Base-by-base conservation (phyloP, 768 basidiomycete genomes). In the Lentinula sp. region DNA sequence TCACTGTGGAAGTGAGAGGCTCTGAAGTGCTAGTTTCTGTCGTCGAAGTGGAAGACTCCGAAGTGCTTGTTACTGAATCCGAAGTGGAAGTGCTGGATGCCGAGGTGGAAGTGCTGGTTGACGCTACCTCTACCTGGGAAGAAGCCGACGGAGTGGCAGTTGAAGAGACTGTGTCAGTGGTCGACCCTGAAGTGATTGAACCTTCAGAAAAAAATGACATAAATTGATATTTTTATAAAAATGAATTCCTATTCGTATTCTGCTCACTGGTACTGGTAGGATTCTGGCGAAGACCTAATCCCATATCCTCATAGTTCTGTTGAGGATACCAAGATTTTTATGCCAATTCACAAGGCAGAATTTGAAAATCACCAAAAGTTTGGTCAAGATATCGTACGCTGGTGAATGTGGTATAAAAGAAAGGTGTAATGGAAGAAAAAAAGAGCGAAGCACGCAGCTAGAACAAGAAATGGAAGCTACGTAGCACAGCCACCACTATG, bases 11-110 rank as follows among this genome's bases (percentile, higher is more conserved):
- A 10, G 62, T 39, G 48, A 56, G 48, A 48, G 34, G 51, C 53
- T 39, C 62, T 52, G 28, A 64, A 61, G 48, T 67, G 67, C 21
- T 70, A 61, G 23, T 69, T 65, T 4, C 70, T 59, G 54, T 65
- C n/a, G 55, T 21, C 2, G 61, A 70, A 66, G 67, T 61, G 13
- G 61, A 61, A 59, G 63, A 48, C 57, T 50, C 37, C 28, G 56
- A 58, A 57, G 67, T 60, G 34, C 61, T 65, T 52, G 62, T 31
- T 1, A 9, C 7, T 42, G 61, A 49, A 63, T 49, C 61, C 21
- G 45, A 56, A 56, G 67, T 54, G 40, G 65, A 65, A 62, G 48
- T 37, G 57, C 21, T 21, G 21, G 35, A 8, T 37, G 55, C 15
- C 21, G 54, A 23, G 11, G 39, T 28, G 28, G 54, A 21, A 39